Evolutionary conservation across 129 eudicot genomes (phyloP).

Genomic region (Lonicera japonica): DNA sequence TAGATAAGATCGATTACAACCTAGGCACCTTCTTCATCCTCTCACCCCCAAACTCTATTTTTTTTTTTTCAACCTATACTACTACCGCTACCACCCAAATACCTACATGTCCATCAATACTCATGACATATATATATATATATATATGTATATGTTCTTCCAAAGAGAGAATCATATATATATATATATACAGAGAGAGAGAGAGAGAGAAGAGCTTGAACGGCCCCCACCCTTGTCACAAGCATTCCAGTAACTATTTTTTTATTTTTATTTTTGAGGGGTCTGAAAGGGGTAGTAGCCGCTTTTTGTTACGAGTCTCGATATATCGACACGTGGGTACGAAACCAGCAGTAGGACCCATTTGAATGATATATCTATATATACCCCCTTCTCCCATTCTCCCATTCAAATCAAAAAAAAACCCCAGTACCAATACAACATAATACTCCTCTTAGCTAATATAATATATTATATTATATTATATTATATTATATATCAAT

Average conservation of each 20-base stretch:
- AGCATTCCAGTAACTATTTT: background rate
- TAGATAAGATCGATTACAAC: constrained; percentile 13
- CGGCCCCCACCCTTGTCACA: constrained; percentile 10
- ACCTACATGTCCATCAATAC: constrained; percentile 2
- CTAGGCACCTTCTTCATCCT: background rate
- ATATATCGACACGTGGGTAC: constrained; percentile 11
- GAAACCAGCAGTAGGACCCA: background rate
- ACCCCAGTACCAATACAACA: too few relatives aligned
- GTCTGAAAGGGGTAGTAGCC: constrained; percentile 12
- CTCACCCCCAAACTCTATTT: constrained; percentile 1
- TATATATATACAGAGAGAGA: background rate
- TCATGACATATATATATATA: constrained; percentile 11
- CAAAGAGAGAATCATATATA: constrained; percentile 2
- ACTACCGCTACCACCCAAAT: background rate
- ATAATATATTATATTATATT: too few relatives aligned
- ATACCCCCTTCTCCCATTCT: constrained; percentile 2
- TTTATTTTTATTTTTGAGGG: too few relatives aligned
- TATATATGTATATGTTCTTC: constrained; percentile 1
- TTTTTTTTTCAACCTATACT: constrained; percentile 4
- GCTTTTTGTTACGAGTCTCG: constrained; percentile 17
- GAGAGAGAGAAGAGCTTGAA: background rate
- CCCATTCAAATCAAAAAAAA: constrained; percentile 3
- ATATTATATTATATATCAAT: too few relatives aligned
- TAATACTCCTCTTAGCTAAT: too few relatives aligned
- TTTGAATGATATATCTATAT: background rate